These are phyloP conservation scores for Phytophthora megakarya DNA, from an alignment of 352 stramenopile species.

Conservation along the genomic window DNA sequence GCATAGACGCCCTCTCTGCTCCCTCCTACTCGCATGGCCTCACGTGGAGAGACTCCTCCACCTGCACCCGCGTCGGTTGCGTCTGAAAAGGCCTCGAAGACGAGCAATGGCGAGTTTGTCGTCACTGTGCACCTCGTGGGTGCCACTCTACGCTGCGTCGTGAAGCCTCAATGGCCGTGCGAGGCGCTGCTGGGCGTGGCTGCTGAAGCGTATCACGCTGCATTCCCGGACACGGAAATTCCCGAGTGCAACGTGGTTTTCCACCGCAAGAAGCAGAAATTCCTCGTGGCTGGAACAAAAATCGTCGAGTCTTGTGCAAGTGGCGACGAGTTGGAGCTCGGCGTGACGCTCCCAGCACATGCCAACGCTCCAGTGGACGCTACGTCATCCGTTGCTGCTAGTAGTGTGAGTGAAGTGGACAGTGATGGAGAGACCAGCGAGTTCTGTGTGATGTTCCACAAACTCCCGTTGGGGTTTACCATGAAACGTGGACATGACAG, in stretches of 20 bases:
- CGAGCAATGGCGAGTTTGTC: conserved; percentile 39
- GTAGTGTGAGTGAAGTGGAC: conserved; percentile 36
- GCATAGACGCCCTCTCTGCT: background rate
- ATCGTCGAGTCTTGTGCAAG: conserved; percentile 58
- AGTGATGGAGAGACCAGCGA: conserved; percentile 43
- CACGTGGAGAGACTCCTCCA: conserved; percentile 5
- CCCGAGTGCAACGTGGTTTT: conserved; percentile 80
- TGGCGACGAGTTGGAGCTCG: conserved; percentile 71
- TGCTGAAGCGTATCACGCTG: conserved; percentile 64
- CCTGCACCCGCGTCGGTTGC: conserved; percentile 14
- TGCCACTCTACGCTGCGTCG: conserved; percentile 56
- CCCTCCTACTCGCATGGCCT: conserved; percentile 18
- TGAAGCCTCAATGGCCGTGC: conserved; percentile 67
- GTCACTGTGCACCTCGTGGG: conserved; percentile 56
- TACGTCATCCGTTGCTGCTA: conserved; percentile 17
- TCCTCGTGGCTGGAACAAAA: conserved; percentile 48
- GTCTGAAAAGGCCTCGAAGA: conserved; percentile 21
- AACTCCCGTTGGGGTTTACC: conserved; percentile 84
- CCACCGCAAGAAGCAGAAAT: conserved; percentile 63
- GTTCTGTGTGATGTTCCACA: conserved; percentile 85
- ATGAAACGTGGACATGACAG: conserved; percentile 78
- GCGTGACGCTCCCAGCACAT: conserved; percentile 39
- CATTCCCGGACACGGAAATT: conserved; percentile 66
- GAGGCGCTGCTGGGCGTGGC: conserved; percentile 67
- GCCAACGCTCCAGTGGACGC: background rate